Base-by-base conservation (phyloP, 148 eudicot species). In the Silene conica region DNA sequence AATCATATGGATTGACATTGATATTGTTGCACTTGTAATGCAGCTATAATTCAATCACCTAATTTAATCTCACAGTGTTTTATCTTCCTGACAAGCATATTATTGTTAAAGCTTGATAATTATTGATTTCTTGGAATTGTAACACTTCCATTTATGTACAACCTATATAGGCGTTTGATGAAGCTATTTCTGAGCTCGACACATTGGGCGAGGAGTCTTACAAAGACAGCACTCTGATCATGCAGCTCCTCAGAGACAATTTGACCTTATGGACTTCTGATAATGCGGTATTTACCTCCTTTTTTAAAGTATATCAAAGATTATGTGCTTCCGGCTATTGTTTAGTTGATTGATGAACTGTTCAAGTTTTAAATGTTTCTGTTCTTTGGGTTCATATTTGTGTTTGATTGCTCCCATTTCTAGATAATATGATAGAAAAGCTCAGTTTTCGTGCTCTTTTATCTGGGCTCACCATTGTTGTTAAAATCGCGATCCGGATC, bases 161-260 rank as follows among this genome's bases (percentile, higher is more conserved):
- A 15, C 43, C 67, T 25, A 7, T 41, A 15, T 72, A 88, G 92
- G 92, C 92, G 63, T 88, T 88, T 77, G 92, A 88, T 73, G 92
- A 88, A 82, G 92, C 92, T 19, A 88, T 88, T 58, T 77, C 92
- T 31, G 92, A 88, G 82, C 76, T 88, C 58, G 92, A 88, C 62
- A 88, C 92, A 38, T 73, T 88, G 81, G 92, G 92, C 14, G 92
- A 88, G 82, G 92, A 88, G 63, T 88, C 92, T 34, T 88, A 88
- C 87, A 88, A 88, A 82, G 92, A 88, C 70, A 88, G 92, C 84
- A 88, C 92, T 58, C 76, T 86, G 82, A 88, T 88, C 74, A 88
- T 88, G 92, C 92, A 88, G 76, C 92, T 88, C 63, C 92, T 88
- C 31, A 80, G 92, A 5, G 92, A 88, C 81, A 88, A 88, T 79